Evolutionary conservation across 352 stramenopile species (phyloP).

Genomic region (Pythium grandisporangium): DNA sequence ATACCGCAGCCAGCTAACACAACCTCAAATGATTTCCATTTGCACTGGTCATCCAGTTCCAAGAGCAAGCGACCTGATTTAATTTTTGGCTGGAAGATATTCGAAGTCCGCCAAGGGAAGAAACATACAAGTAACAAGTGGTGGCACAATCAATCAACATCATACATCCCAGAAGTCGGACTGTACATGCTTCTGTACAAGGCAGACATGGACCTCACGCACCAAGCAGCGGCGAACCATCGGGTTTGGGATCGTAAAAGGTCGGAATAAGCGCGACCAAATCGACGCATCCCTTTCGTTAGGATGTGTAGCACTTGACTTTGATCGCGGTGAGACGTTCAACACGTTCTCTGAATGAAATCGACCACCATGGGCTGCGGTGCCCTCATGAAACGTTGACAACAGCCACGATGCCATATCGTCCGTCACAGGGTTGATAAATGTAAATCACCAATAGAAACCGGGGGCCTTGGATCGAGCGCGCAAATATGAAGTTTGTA

Average conservation of each 20-base stretch:
- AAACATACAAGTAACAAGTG: not conserved
- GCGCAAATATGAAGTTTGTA: no score
- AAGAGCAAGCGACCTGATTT: slow-evolving; percentile 46
- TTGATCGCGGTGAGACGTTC: no score
- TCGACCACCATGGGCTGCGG: no score
- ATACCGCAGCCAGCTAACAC: slow-evolving; percentile 44
- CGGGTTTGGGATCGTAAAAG: slow-evolving; percentile 20
- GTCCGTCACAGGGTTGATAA: no score
- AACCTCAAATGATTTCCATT: slow-evolving; percentile 60
- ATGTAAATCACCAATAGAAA: no score
- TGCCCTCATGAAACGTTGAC: no score
- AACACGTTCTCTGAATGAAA: no score
- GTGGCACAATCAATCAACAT: not conserved
- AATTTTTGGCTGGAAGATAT: slow-evolving; percentile 35
- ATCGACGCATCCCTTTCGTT: slow-evolving; percentile 13
- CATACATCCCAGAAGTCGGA: no score
- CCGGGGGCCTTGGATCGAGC: no score
- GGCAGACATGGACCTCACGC: not conserved
- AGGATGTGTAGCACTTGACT: no score
- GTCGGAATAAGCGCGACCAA: slow-evolving; percentile 45
- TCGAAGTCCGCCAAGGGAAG: not conserved
- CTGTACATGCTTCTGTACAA: not conserved
- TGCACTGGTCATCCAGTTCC: slow-evolving; percentile 32
- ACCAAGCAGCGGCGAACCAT: slow-evolving; percentile 34
- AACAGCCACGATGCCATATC: no score